Evolutionary conservation across 164 flowering plant genomes (phyloP).

Genomic region (Protea cynaroides): DNA sequence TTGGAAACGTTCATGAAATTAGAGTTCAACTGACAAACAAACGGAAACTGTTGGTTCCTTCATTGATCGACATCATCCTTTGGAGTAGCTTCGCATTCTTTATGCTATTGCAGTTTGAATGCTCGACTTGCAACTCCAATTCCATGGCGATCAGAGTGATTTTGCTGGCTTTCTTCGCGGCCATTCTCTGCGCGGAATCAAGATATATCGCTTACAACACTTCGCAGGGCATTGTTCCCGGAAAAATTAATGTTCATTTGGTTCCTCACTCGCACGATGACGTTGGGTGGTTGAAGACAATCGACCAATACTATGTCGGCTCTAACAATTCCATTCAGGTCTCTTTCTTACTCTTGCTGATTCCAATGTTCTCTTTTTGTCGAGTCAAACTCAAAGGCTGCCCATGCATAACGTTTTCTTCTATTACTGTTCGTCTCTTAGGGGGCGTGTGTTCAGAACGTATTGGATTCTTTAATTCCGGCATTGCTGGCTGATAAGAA

Average conservation of each 20-base stretch:
- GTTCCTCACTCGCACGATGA: constrained; percentile 66
- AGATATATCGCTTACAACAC: constrained; percentile 48
- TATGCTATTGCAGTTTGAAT: background rate
- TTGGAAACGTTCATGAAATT: too few species aligned
- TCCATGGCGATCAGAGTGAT: constrained; percentile 7
- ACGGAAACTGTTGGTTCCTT: too few species aligned
- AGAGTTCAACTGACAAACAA: too few species aligned
- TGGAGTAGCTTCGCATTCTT: background rate
- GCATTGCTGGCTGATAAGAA: constrained; percentile 78
- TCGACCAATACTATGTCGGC: constrained; percentile 69
- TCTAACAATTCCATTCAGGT: constrained; percentile 62
- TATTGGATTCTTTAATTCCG: constrained; percentile 69
- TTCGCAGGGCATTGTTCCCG: constrained; percentile 35
- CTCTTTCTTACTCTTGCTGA: background rate
- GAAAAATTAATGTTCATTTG: constrained; percentile 54
- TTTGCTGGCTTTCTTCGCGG: constrained; percentile 4
- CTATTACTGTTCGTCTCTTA: constrained; percentile 7
- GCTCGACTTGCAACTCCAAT: background rate
- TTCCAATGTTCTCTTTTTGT: background rate
- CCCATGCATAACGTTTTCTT: background rate
- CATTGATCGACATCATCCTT: background rate
- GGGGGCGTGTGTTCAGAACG: constrained; percentile 78
- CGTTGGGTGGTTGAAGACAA: constrained; percentile 69
- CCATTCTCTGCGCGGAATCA: constrained; percentile 17
- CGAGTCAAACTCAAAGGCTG: background rate